These are phyloP conservation scores for Trichaptum fuscoviolaceum DNA, from an alignment of 768 basidiomycete species.

Conservation along the genomic window DNA sequence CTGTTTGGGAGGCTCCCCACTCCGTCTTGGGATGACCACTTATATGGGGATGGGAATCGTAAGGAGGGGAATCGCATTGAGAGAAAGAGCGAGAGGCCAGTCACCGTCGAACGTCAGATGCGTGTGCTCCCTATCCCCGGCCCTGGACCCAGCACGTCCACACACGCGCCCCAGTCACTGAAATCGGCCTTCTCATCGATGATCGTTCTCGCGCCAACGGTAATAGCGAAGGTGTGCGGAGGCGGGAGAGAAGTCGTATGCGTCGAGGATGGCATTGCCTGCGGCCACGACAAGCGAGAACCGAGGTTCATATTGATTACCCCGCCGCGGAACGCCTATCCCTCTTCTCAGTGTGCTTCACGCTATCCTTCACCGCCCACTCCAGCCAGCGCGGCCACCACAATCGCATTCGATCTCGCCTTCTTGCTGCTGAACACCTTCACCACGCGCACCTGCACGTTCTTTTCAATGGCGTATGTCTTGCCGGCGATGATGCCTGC, in stretches of 20 bases:
- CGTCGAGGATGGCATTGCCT: background rate
- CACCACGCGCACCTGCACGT: slow-evolving; percentile 4
- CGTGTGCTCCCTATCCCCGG: background rate
- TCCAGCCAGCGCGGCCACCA: background rate
- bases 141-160: slow-evolving; percentile 87
- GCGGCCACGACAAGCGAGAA: background rate
- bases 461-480: slow-evolving; percentile 5
- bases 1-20: too few relatives aligned
- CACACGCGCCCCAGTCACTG: slow-evolving; percentile 87
- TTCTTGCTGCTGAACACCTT: slow-evolving; percentile 1
- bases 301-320: slow-evolving; percentile 8
- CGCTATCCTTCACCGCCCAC: background rate
- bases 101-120: slow-evolving; percentile 72
- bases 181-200: slow-evolving; percentile 81
- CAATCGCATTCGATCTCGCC: background rate
- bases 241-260: background rate
- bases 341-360: background rate
- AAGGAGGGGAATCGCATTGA: too few relatives aligned
- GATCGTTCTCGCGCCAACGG: slow-evolving; percentile 88
- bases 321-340: slow-evolving; percentile 21
- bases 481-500: slow-evolving; percentile 4
- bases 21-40: too few relatives aligned
- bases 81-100: too few relatives aligned
- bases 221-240: slow-evolving; percentile 34
- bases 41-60: too few relatives aligned